phyloP scores from a whole-genome alignment of 2,329 filamentous ascomycete species.

The Acephala macrosclerotiorum region DNA sequence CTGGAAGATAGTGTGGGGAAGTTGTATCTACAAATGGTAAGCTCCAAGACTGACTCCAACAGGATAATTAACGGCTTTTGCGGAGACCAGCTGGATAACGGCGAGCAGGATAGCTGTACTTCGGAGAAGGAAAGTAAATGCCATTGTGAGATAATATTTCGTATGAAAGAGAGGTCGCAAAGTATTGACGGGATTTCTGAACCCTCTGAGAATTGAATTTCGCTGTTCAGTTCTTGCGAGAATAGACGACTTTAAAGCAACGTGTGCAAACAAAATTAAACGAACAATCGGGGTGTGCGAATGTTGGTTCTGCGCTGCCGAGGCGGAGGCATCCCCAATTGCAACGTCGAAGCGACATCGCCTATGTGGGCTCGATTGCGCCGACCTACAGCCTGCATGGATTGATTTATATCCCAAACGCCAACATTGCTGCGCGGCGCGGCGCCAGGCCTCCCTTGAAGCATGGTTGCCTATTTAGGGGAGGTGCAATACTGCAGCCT shows the following conservation, averaged over 20 bases:
- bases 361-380: neutral
- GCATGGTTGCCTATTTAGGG: neutral
- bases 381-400: neutral
- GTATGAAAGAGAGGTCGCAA: neutral
- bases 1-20: neutral
- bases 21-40: neutral
- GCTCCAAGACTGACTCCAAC: constrained; percentile 2
- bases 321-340: neutral
- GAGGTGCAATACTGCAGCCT: neutral
- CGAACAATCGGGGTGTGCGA: neutral
- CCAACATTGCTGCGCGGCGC: neutral
- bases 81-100: neutral
- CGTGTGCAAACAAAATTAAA: neutral
- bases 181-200: neutral
- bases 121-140: neutral
- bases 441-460: neutral
- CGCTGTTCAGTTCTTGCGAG: neutral
- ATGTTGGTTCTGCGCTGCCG: neutral
- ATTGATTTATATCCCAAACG: neutral
- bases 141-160: neutral
- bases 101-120: neutral
- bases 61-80: neutral
- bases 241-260: neutral
- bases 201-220: too few relatives aligned
- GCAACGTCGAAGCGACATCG: too few relatives aligned